phyloP scores from a whole-genome alignment of 2,329 filamentous ascomycete species.

The Stagonosporopsis rhizophila region DNA sequence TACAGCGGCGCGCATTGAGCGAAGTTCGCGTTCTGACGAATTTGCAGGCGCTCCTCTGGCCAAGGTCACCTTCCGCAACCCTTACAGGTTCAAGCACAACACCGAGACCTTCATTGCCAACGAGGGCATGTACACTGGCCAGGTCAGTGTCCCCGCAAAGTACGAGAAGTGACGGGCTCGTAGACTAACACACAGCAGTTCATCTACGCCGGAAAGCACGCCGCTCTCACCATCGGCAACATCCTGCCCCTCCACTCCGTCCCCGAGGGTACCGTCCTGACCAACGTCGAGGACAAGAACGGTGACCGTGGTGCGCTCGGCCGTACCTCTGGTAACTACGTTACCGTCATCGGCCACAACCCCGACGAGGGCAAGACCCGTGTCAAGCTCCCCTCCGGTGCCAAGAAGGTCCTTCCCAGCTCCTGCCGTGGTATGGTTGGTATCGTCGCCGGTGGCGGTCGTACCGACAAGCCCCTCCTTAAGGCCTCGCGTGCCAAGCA shows the following conservation, averaged over 20 bases:
- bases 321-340: slow-evolving; percentile 98
- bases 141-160: slow-evolving; percentile 54
- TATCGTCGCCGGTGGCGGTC: slow-evolving; percentile 98
- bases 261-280: slow-evolving; percentile 98
- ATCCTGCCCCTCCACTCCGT: slow-evolving; percentile 92
- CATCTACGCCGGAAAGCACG: slow-evolving; percentile 99
- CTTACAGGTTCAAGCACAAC: slow-evolving; percentile 97
- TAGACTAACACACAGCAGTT: slow-evolving; percentile 60
- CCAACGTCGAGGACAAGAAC: slow-evolving; percentile 99
- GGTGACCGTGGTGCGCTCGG: slow-evolving; percentile 96
- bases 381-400: slow-evolving; percentile 97
- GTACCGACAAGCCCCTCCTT: slow-evolving; percentile 99
- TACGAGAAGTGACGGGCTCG: slow-evolving; percentile 13
- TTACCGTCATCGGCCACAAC: slow-evolving; percentile 68
- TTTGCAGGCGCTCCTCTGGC: slow-evolving; percentile 75
- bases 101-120: slow-evolving; percentile 99
- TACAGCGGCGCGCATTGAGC: slow-evolving; percentile 20
- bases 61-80: slow-evolving; percentile 95
- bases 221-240: slow-evolving; percentile 95
- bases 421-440: slow-evolving; percentile 96
- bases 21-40: slow-evolving; percentile 28
- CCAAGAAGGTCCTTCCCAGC: slow-evolving; percentile 98
- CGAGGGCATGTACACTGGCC: slow-evolving; percentile 99
- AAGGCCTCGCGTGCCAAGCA: slow-evolving; percentile 99
- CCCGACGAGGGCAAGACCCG: slow-evolving; percentile 92